Percentiles rank a stretch among this genome's conserved stretches.
Evolutionary conservation across 306 rosid species (phyloP).

Genomic region (Hippophae tibetana): DNA sequence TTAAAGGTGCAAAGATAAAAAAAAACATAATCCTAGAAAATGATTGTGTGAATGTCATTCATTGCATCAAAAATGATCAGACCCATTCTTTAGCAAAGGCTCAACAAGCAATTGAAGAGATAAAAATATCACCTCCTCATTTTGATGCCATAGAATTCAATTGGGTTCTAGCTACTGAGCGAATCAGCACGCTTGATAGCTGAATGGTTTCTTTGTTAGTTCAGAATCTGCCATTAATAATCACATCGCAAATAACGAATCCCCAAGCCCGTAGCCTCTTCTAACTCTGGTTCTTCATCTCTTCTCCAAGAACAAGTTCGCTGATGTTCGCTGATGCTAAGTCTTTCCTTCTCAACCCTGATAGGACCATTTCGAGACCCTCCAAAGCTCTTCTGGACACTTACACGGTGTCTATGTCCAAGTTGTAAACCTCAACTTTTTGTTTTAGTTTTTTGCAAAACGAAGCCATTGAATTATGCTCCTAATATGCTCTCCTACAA

Average conservation of each 20-base stretch:
- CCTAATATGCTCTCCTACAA: slow-evolving; percentile 69
- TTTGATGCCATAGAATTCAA: too few relatives aligned
- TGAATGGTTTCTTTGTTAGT: too few relatives aligned
- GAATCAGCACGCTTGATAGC: too few relatives aligned
- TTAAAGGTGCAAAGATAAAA: too few relatives aligned
- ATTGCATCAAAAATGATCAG: too few relatives aligned
- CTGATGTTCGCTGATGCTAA: slow-evolving; percentile 46
- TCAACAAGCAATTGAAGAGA: too few relatives aligned
- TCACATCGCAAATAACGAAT: slow-evolving; percentile 29
- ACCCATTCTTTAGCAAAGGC: too few relatives aligned
- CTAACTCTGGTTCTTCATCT: slow-evolving; percentile 59
- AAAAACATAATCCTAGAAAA: too few relatives aligned
- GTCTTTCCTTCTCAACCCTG: slow-evolving; percentile 52
- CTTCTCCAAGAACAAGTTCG: slow-evolving; percentile 28
- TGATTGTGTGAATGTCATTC: too few relatives aligned
- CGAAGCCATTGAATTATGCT: slow-evolving; percentile 33
- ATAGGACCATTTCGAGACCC: slow-evolving; percentile 13
- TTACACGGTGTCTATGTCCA: slow-evolving; percentile 56
- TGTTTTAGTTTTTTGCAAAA: slow-evolving; percentile 46
- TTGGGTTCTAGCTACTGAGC: too few relatives aligned
- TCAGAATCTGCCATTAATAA: too few relatives aligned
- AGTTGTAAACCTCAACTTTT: slow-evolving; percentile 45
- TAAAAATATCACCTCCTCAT: too few relatives aligned
- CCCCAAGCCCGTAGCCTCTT: slow-evolving; percentile 40
- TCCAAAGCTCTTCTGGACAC: slow-evolving; percentile 50